Evolutionary conservation across 2,329 filamentous ascomycete species (phyloP), one percentile per base, ranked within the genome.

Genomic region (Onygena corvina): DNA sequence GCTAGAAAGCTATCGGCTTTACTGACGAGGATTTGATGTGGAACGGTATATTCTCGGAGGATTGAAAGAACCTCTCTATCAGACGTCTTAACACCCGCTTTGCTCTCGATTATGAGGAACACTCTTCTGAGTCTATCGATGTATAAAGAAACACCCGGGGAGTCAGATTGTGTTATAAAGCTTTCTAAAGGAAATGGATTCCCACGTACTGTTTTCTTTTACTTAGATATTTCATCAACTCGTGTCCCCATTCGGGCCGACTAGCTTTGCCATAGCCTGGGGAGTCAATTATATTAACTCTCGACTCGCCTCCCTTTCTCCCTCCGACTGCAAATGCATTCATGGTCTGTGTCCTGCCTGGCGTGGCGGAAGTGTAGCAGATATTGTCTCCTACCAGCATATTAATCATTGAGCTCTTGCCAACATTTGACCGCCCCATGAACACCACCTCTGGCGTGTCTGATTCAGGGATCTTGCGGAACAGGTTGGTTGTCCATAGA

Each of bases 191-290:
- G 11, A 8, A 48, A 35, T 29, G 12, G 27, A 16, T 6, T 29
- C 18, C 23, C 55, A 62, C 68, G 61, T 58, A 76, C 67, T 85
- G 77, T 58, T 75, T 79, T 53, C 82, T 71, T 36, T 71, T 69
- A 54, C 71, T 68, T 27, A 86, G 62, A 64, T 83, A 85, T 61
- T 83, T 84, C 68, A 84, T 70, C 52, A 84, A 81, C 62, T 84
- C 77, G 20, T 64, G 60, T 0, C 82, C 82, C 80, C 81, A 85
- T 57, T 77, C 75, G 6, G 69, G 62, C 29, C 74, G 65, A 58
- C 76, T 79, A 1, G 75, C 80, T 50, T 76, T 73, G 3, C 82
- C 82, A 59, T 86, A 86, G 0, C 82, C 82, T 1, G 82, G 83
- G 75, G 83, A 83, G 61, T 86, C 82, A 16, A 86, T 69, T 29